Evolutionary conservation across 306 rosid genomes (phyloP).

Genomic region (Adenanthera pavonina): DNA sequence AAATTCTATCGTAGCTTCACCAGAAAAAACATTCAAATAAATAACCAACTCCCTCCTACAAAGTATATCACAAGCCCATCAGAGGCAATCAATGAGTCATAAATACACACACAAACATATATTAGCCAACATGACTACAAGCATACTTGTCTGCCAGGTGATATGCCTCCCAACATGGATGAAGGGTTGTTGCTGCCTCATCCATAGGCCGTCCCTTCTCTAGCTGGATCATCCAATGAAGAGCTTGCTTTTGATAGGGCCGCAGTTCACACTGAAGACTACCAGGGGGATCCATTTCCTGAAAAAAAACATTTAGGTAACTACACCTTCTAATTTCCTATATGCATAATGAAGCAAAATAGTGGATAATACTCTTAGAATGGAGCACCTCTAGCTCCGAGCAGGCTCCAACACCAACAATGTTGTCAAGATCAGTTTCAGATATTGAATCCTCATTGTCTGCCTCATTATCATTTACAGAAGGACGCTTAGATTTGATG

Average conservation of each 20-base stretch:
- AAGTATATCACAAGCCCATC: constrained; percentile 33
- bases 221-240: constrained; percentile 83
- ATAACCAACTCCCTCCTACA: constrained; percentile 74
- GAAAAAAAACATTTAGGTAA: constrained; percentile 36
- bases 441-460: constrained; percentile 71
- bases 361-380: constrained; percentile 34
- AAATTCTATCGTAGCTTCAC: constrained; percentile 85
- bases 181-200: constrained; percentile 78
- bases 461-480: constrained; percentile 58
- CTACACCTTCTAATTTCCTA: constrained; percentile 36
- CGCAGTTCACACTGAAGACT: constrained; percentile 82
- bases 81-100: constrained; percentile 28
- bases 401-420: constrained; percentile 81
- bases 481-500: constrained; percentile 56
- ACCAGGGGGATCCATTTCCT: constrained; percentile 93
- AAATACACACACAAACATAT: neutral
- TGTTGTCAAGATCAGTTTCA: constrained; percentile 76
- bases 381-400: constrained; percentile 83
- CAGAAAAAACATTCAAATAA: constrained; percentile 92
- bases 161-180: constrained; percentile 98
- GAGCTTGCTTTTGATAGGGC: constrained; percentile 93
- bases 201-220: constrained; percentile 80
- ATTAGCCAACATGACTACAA: constrained; percentile 18
- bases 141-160: constrained; percentile 77
- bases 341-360: constrained; percentile 28